Evolutionary conservation across 208 protist species (phyloP), one percentile per base, ranked within the genome.

Genomic region (Leishmania mexicana): DNA sequence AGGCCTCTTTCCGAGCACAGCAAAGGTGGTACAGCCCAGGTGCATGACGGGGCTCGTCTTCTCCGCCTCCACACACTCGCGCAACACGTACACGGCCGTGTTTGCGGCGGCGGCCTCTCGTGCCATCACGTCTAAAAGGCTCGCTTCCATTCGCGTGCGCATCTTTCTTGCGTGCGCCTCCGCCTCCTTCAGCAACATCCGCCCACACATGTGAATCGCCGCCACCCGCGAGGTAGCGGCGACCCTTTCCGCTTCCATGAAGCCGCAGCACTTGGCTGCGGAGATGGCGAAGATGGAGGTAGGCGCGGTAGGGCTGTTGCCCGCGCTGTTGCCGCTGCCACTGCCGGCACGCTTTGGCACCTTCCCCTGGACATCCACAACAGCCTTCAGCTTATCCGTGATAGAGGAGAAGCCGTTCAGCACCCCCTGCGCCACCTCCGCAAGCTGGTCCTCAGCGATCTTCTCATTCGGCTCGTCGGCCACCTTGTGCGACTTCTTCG

Each of bases 1-100:
- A 11, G 2, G 10, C 21, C n/a, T 54, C 62, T 42, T 54, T 21
- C 31, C n/a, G 3, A 64, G 47, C 13, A 92, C 67, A n/a, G 90
- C 78, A 68, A 98, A 98, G 13, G 95, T 98, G 35, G 88, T 92
- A 53, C 90, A 93, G 47, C 95, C 95, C 64, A 98, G 88, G 85
- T 98, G 93, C 90, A 96, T 95, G 11, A 64, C 3, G 2, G 91
- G 83, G 5, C 86, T 78, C 57, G 78, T 68, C n/a, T 74, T 40
- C 78, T 98, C 95, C 77, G 87, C 77, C 88, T 98, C 95, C 71
- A 98, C 93, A 72, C 87, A 86, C 77, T 86, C 89, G 62, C 93
- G 93, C 70, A 98, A 75, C 28, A 88, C 58, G 83, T 94, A 95
- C n/a, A 98, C 81, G 47, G 92, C 95, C n/a, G 91, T 92, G 88